A percentile compares a stretch with the other conserved stretches of the same genome.
Evolutionary conservation across 1,284 basidiomycete species (phyloP).

Genomic region (Puccinia hordei): DNA sequence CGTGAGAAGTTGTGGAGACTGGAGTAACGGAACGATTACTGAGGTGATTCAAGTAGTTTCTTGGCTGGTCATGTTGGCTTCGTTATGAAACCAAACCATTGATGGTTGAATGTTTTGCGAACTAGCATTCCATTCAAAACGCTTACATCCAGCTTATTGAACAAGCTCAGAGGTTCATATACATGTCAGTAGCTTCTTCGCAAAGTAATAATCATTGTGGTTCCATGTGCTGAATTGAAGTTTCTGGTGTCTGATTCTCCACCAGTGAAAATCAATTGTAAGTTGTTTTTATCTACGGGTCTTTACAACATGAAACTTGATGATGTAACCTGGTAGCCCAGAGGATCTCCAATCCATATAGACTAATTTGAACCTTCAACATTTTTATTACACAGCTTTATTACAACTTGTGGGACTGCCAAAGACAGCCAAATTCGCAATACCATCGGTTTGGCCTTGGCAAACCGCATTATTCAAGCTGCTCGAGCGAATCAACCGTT

Average conservation of each 20-base stretch:
- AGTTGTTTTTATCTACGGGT: no score
- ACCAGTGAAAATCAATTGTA: slow-evolving; percentile 83
- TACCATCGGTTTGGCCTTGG: slow-evolving; percentile 76
- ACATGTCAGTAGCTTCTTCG: slow-evolving; percentile 68
- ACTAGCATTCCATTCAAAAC: slow-evolving; percentile 57
- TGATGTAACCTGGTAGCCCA: background rate
- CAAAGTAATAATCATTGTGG: slow-evolving; percentile 26
- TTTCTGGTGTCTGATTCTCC: background rate
- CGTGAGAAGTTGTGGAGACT: slow-evolving; percentile 79
- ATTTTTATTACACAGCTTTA: slow-evolving; percentile 69
- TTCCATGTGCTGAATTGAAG: background rate
- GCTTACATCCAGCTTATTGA: slow-evolving; percentile 76
- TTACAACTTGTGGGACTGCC: slow-evolving; percentile 62
- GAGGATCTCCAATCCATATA: background rate
- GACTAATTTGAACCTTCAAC: slow-evolving; percentile 1
- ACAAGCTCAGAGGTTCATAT: slow-evolving; percentile 82
- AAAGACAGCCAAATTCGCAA: slow-evolving; percentile 72
- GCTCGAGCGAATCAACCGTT: slow-evolving; percentile 72
- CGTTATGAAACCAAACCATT: no score
- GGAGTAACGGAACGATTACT: slow-evolving; percentile 83
- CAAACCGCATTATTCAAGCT: slow-evolving; percentile 78
- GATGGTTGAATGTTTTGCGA: background rate
- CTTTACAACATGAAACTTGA: slow-evolving; percentile 15
- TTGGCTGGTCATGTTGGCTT: slow-evolving; percentile 33
- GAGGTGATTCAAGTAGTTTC: slow-evolving; percentile 51